Percentiles rank a stretch among this genome's conserved stretches.
phyloP scores from a whole-genome alignment of 495 filamentous ascomycete genomes.

The Hypoxylon fuscum region DNA sequence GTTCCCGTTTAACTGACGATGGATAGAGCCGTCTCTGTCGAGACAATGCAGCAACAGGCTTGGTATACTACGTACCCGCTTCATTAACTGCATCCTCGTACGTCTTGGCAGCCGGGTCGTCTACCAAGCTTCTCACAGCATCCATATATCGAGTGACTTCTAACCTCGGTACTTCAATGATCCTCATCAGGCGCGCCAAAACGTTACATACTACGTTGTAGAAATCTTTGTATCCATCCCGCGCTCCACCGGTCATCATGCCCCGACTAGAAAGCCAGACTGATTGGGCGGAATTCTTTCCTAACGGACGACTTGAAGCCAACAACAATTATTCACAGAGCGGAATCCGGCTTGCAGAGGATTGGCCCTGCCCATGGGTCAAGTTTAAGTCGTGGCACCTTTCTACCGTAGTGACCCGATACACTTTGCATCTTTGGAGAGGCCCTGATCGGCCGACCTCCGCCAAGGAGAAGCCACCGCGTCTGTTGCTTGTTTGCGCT shows the following conservation, averaged over 20 bases:
- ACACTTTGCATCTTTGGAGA: constrained; percentile 27
- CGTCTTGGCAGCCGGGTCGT: constrained; percentile 35
- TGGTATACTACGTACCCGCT: constrained; percentile 38
- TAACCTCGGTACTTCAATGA: constrained; percentile 38
- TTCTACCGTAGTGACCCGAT: constrained; percentile 37
- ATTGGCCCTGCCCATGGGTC: constrained; percentile 33
- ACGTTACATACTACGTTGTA: constrained; percentile 43
- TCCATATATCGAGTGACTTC: constrained; percentile 29
- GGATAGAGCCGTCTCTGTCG: constrained; percentile 11
- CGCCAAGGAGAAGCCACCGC: constrained; percentile 40
- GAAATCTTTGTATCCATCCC: constrained; percentile 34
- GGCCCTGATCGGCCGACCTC: constrained; percentile 34
- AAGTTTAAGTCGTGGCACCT: constrained; percentile 39
- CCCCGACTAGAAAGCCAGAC: constrained; percentile 18
- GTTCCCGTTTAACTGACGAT: constrained; percentile 25
- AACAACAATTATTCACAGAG: constrained; percentile 24
- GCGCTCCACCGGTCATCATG: constrained; percentile 35
- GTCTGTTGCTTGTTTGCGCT: constrained; percentile 36
- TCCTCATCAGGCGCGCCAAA: constrained; percentile 33
- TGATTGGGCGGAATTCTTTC: constrained; percentile 34
- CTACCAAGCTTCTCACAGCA: constrained; percentile 30
- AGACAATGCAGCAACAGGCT: constrained; percentile 29
- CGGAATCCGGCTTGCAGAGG: constrained; percentile 30
- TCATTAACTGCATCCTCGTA: constrained; percentile 33
- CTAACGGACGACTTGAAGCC: constrained; percentile 32